phyloP scores from a whole-genome alignment of 352 stramenopile genomes.

The Globisporangium canariense region DNA sequence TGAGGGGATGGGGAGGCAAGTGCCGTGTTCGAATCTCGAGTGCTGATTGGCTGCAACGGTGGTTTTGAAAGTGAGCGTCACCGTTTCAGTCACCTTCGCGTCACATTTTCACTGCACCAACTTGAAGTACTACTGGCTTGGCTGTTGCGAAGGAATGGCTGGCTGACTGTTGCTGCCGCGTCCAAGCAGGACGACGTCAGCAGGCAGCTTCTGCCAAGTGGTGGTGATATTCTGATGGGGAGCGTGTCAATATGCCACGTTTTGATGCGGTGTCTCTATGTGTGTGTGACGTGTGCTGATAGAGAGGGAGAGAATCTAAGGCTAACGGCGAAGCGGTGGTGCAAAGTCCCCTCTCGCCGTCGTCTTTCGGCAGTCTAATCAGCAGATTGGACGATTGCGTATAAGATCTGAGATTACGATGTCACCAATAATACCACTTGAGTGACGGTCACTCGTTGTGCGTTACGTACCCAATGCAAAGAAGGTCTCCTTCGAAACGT shows the following conservation, averaged over 20 bases:
- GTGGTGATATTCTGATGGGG: too few relatives aligned
- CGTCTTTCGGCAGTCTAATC: background rate
- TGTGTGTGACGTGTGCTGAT: too few relatives aligned
- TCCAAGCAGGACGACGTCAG: background rate
- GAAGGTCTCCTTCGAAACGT: background rate
- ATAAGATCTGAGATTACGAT: too few relatives aligned
- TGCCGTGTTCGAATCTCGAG: background rate
- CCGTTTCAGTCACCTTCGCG: slow-evolving; percentile 5
- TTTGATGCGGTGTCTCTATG: too few relatives aligned
- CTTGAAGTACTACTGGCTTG: slow-evolving; percentile 9
- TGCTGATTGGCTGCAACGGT: slow-evolving; percentile 1
- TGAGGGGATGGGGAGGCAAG: background rate
- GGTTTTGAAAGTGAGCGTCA: slow-evolving; percentile 5
- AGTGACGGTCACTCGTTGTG: background rate
- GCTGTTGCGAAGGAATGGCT: background rate
- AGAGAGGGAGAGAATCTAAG: too few relatives aligned
- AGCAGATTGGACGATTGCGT: slow-evolving; percentile 6
- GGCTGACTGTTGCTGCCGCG: background rate
- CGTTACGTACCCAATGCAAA: background rate
- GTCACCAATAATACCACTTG: background rate
- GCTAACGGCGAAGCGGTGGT: too few relatives aligned
- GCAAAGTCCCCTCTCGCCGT: background rate
- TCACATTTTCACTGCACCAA: slow-evolving; percentile 4
- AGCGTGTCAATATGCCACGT: too few relatives aligned
- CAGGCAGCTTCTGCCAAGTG: background rate